Evolutionary conservation across 179 eudicot species (phyloP).

Genomic region (Silene coronaria): DNA sequence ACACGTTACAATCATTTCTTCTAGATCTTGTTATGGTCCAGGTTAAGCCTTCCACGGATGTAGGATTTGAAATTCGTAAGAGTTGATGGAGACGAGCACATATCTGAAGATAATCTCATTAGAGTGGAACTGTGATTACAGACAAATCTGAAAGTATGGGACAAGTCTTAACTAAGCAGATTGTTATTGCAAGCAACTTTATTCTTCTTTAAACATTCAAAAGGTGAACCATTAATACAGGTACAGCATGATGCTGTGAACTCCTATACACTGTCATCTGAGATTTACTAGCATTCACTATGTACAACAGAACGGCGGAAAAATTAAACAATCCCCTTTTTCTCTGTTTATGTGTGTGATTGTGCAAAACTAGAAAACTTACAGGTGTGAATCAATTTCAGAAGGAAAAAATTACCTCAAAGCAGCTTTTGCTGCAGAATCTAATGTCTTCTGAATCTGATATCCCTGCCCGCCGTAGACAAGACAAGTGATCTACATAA

Average conservation of each 20-base stretch:
- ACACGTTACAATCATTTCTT: conserved; percentile 44
- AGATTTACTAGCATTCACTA: not conserved
- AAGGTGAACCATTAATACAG: too few relatives aligned
- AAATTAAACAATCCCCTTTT: not conserved
- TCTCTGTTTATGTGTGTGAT: not conserved
- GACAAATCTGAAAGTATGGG: conserved; percentile 1
- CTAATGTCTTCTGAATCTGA: conserved; percentile 26
- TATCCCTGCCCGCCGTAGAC: conserved; percentile 29
- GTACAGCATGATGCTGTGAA: too few relatives aligned
- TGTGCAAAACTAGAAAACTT: too few relatives aligned
- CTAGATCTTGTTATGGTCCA: conserved; percentile 49
- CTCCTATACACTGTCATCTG: not conserved
- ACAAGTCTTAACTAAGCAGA: too few relatives aligned
- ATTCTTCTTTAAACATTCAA: too few relatives aligned
- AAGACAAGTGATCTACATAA: conserved; percentile 41
- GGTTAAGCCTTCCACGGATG: conserved; percentile 34
- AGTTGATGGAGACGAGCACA: conserved; percentile 46
- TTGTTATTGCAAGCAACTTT: too few relatives aligned
- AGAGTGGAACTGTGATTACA: conserved; percentile 23
- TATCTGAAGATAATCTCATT: too few relatives aligned
- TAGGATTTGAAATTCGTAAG: conserved; percentile 33
- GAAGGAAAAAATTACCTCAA: conserved; percentile 29
- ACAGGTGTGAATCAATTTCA: not conserved
- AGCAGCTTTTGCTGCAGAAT: conserved; percentile 45
- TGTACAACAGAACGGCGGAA: not conserved